phyloP scores from a whole-genome alignment of 2,329 filamentous ascomycete species.

The Seiridium unicorne region DNA sequence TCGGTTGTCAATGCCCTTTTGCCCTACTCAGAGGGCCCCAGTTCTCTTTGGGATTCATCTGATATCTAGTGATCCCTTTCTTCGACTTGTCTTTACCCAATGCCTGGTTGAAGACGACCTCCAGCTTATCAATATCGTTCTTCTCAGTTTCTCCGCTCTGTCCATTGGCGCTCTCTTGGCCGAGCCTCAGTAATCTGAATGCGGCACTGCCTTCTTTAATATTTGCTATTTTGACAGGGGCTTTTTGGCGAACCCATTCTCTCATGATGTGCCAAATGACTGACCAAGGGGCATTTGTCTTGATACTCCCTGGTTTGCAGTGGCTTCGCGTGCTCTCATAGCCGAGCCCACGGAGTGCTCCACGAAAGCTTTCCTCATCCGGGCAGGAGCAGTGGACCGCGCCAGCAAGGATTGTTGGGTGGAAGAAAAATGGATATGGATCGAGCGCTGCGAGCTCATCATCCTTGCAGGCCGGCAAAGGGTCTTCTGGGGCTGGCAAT shows the following conservation, averaged over 20 bases:
- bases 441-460: constrained; percentile 65
- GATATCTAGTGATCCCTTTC: constrained; percentile 79
- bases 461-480: constrained; percentile 23
- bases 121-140: constrained; percentile 31
- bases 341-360: constrained; percentile 77
- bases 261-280: constrained; percentile 91
- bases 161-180: constrained; percentile 31
- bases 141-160: constrained; percentile 16
- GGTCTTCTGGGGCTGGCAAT: constrained; percentile 28
- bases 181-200: constrained; percentile 62
- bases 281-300: constrained; percentile 89
- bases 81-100: constrained; percentile 69
- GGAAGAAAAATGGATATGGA: constrained; percentile 81
- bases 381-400: constrained; percentile 78
- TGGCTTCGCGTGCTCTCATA: constrained; percentile 85
- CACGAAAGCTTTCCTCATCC: constrained; percentile 74
- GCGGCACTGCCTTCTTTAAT: constrained; percentile 71
- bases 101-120: constrained; percentile 70
- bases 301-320: constrained; percentile 84
- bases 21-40: constrained; percentile 82
- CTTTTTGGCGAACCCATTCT: constrained; percentile 82
- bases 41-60: constrained; percentile 84
- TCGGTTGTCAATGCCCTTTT: constrained; percentile 51
- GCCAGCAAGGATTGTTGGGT: constrained; percentile 71
- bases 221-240: constrained; percentile 71